Percentiles rank a stretch among this genome's conserved stretches.
Conservation (phyloP, 768 basidiomycete species). For the Glaciozyma antarctica region DNA sequence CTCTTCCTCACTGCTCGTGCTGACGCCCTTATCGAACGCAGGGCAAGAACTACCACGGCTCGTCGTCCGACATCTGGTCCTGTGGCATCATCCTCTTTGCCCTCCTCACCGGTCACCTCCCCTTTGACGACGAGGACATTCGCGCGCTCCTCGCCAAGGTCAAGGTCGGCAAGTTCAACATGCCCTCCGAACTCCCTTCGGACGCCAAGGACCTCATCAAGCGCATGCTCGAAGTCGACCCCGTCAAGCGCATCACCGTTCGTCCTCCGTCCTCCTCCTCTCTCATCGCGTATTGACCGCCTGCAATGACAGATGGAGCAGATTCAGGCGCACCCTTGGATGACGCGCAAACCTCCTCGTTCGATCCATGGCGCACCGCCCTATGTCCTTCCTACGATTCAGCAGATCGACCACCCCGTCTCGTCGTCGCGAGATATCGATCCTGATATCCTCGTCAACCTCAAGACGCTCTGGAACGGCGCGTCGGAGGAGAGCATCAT, state of each 20-base stretch:
- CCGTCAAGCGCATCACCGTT: slow-evolving; percentile 68
- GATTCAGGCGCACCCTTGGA: slow-evolving; percentile 78
- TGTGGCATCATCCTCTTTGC: slow-evolving; percentile 89
- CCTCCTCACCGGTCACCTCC: slow-evolving; percentile 76
- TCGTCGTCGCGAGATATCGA: slow-evolving; percentile 60
- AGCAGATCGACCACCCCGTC: slow-evolving; percentile 62
- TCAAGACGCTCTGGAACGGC: slow-evolving; percentile 85
- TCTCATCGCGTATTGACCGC: neutral
- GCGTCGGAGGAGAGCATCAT: slow-evolving; percentile 62
- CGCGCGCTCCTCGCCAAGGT: slow-evolving; percentile 66
- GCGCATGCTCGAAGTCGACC: slow-evolving; percentile 82
- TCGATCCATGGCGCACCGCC: slow-evolving; percentile 19
- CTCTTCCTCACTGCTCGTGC: neutral
- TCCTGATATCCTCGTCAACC: slow-evolving; percentile 75
- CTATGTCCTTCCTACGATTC: slow-evolving; percentile 43
- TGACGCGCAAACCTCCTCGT: slow-evolving; percentile 42
- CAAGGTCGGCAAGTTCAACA: slow-evolving; percentile 71
- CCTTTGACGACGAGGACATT: slow-evolving; percentile 82
- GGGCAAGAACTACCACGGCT: slow-evolving; percentile 77
- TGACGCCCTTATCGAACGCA: slow-evolving; percentile 10
- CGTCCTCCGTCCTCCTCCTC: slow-evolving; percentile 34
- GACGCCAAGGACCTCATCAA: slow-evolving; percentile 71
- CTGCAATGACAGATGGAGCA: slow-evolving; percentile 59
- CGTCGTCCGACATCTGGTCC: slow-evolving; percentile 89
- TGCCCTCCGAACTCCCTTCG: slow-evolving; percentile 71